phyloP scores from a whole-genome alignment of 768 basidiomycete genomes.

The Coprinopsis strossmayeri region DNA sequence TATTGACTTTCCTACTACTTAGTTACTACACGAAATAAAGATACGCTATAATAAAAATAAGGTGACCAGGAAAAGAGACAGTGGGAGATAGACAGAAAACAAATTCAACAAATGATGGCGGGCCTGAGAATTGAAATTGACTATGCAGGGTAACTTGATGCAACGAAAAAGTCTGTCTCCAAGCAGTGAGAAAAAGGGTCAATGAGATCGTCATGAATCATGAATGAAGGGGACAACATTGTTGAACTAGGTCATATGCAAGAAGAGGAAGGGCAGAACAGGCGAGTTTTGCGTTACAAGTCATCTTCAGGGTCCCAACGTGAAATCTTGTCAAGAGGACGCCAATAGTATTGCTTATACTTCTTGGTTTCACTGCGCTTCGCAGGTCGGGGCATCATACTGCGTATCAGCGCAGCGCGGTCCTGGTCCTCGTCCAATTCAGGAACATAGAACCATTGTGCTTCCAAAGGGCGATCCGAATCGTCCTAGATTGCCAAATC shows the following conservation, averaged over 20 bases:
- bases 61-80: too few species aligned
- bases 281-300: conserved; percentile 22
- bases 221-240: background rate
- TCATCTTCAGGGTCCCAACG: conserved; percentile 74
- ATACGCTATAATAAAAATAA: too few species aligned
- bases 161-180: too few species aligned
- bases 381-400: conserved; percentile 69
- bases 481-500: too few species aligned
- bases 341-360: conserved; percentile 82
- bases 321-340: conserved; percentile 63
- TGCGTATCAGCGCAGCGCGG: conserved; percentile 57
- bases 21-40: too few species aligned
- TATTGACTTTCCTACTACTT: background rate
- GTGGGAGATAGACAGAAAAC: too few species aligned
- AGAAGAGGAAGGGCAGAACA: background rate
- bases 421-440: conserved; percentile 67
- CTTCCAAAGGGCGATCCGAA: conserved; percentile 44
- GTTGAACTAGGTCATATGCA: background rate
- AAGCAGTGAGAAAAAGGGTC: too few species aligned
- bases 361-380: conserved; percentile 77
- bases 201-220: background rate
- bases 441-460: conserved; percentile 73
- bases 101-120: too few species aligned
- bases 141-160: too few species aligned
- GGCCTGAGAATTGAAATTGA: too few species aligned